A percentile compares a stretch with the other conserved stretches of the same genome.
Evolutionary conservation across 805 yeast genomes (phyloP).

Genomic region (Cyberlindnera galapagoensis): DNA sequence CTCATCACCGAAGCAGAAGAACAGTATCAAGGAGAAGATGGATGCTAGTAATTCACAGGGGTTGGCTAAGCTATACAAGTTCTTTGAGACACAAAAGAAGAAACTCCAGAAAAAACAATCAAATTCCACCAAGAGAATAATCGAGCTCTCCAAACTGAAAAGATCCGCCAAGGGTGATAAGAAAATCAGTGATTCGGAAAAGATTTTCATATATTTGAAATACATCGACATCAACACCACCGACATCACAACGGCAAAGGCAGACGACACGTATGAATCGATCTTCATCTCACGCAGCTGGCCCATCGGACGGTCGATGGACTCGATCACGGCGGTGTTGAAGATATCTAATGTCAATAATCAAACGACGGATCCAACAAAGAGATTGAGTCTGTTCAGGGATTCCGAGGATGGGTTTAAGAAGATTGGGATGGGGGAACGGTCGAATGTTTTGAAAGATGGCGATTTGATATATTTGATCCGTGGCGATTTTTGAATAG

Average conservation of each 20-base stretch:
- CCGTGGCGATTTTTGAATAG: too few species aligned
- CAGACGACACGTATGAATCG: conserved; percentile 17
- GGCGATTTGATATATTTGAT: too few species aligned
- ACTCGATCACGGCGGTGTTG: conserved; percentile 16
- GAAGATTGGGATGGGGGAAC: conserved; percentile 15
- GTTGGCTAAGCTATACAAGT: conserved; percentile 15
- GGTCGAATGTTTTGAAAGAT: conserved; percentile 16
- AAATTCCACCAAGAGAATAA: conserved; percentile 17
- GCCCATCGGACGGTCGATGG: conserved; percentile 25
- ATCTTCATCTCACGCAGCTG: conserved; percentile 19
- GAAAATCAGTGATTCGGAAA: conserved; percentile 13
- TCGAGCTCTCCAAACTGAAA: conserved; percentile 17
- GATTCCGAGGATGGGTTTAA: conserved; percentile 7
- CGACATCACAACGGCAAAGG: conserved; percentile 6
- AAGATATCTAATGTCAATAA: conserved; percentile 21
- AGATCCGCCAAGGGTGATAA: conserved; percentile 21
- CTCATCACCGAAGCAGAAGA: too few species aligned
- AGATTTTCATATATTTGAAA: conserved; percentile 20
- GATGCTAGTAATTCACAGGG: conserved; percentile 9
- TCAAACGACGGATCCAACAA: conserved; percentile 15
- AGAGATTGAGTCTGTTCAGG: conserved; percentile 18
- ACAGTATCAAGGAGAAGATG: conserved; percentile 6
- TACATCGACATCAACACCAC: conserved; percentile 21
- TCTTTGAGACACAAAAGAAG: conserved; percentile 12
- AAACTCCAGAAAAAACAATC: conserved; percentile 2